Base-by-base conservation (phyloP, 768 basidiomycete genomes). In the Amanita jacksonii region DNA sequence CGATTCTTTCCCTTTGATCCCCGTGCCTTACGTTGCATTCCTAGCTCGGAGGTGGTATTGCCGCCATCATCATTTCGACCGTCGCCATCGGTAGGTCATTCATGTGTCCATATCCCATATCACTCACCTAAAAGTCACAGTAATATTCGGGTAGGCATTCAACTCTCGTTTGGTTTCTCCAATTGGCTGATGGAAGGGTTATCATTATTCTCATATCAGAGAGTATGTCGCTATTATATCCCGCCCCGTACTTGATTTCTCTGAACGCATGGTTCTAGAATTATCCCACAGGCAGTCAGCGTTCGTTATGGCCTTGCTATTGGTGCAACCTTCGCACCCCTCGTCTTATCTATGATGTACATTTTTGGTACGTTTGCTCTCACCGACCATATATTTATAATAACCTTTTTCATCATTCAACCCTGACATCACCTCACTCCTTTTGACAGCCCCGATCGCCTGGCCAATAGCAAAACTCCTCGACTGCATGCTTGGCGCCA, bases 141-240 rank as follows among this genome's bases (percentile, higher is more conserved):
- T 90, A 32, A 81, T 90, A 33, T 90, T 90, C 57, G 87, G 87
- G 86, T 86, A 61, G 43, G 75, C n/a, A n/a, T n/a, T n/a, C n/a
- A n/a, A n/a, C n/a, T n/a, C n/a, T n/a, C n/a, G n/a, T n/a, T n/a
- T n/a, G n/a, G n/a, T n/a, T n/a, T n/a, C n/a, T n/a, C n/a, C n/a
- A n/a, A n/a, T n/a, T n/a, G n/a, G n/a, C n/a, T n/a, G n/a, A n/a
- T n/a, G n/a, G n/a, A n/a, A n/a, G n/a, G n/a, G n/a, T n/a, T n/a
- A n/a, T n/a, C n/a, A n/a, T n/a, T n/a, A n/a, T n/a, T n/a, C n/a
- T n/a, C n/a, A n/a, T n/a, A n/a, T n/a, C n/a, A n/a, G n/a, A n/a
- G n/a, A n/a, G n/a, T n/a, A n/a, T n/a, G n/a, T n/a, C n/a, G n/a
- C n/a, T n/a, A n/a, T n/a, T n/a, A n/a, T n/a, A n/a, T n/a, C n/a